phyloP scores from a whole-genome alignment of 2,329 filamentous ascomycete genomes.

The Penicillium corylophilum region DNA sequence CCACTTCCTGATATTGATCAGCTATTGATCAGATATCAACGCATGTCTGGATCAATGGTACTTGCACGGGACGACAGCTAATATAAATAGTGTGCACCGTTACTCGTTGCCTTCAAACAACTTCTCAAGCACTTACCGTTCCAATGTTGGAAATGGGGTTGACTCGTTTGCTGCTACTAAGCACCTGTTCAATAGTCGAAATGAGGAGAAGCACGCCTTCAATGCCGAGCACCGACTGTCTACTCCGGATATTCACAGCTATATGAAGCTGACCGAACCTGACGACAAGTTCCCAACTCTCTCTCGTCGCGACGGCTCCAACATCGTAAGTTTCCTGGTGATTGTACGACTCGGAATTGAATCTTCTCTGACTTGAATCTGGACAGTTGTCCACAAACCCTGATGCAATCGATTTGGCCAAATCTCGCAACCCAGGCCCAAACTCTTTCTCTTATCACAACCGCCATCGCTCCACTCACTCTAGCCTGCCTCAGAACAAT shows the following conservation, averaged over 20 bases:
- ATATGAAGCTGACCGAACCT: slow-evolving; percentile 68
- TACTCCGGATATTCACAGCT: slow-evolving; percentile 66
- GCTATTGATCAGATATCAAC: not conserved
- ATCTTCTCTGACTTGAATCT: slow-evolving; percentile 39
- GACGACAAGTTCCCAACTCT: slow-evolving; percentile 83
- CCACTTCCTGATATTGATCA: not conserved
- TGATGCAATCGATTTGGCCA: slow-evolving; percentile 75
- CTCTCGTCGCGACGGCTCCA: slow-evolving; percentile 50
- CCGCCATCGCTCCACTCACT: slow-evolving; percentile 66
- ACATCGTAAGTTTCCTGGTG: slow-evolving; percentile 50
- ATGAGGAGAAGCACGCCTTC: slow-evolving; percentile 59
- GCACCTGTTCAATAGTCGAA: slow-evolving; percentile 83
- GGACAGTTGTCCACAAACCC: slow-evolving; percentile 75
- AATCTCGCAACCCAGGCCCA: slow-evolving; percentile 64
- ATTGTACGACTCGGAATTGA: too few species aligned
- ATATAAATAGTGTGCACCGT: slow-evolving; percentile 63
- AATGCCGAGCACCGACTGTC: slow-evolving; percentile 53
- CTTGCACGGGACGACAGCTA: not conserved
- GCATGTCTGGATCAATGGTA: not conserved
- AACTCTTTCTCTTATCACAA: slow-evolving; percentile 66
- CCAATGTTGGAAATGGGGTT: slow-evolving; percentile 50
- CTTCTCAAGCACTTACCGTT: slow-evolving; percentile 32
- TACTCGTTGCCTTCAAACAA: slow-evolving; percentile 85
- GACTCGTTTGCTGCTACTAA: slow-evolving; percentile 83
- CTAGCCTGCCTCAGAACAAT: slow-evolving; percentile 59